These are phyloP conservation scores for Erodium texanum DNA, from an alignment of 441 rosid species.

Conservation along the genomic window DNA sequence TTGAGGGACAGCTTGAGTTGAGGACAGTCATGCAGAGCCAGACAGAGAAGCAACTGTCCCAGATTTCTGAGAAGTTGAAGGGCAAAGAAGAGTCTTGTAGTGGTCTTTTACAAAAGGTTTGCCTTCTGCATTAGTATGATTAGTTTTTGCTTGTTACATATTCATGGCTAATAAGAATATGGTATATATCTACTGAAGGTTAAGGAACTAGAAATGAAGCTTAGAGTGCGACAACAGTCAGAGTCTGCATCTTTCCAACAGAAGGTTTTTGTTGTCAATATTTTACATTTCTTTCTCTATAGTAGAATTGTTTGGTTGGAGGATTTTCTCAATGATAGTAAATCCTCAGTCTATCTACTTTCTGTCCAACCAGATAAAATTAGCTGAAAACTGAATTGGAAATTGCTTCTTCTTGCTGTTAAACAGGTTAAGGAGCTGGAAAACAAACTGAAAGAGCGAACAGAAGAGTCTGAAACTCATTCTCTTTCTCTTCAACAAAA, in stretches of 20 bases:
- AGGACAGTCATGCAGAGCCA: conserved; percentile 37
- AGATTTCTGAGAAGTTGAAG: conserved; percentile 59
- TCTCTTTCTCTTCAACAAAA: conserved; percentile 45
- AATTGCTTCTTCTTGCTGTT: neutral
- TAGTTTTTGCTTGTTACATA: no score
- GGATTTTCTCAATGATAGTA: neutral
- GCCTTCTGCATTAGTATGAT: conserved; percentile 3
- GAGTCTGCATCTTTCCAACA: conserved; percentile 42
- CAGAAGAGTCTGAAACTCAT: conserved; percentile 42
- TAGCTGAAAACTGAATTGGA: conserved; percentile 4
- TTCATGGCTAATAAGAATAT: neutral
- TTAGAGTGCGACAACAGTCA: conserved; percentile 50
- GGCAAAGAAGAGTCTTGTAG: conserved; percentile 61
- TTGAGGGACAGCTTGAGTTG: conserved; percentile 57
- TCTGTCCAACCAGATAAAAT: neutral
- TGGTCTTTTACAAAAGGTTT: conserved; percentile 62
- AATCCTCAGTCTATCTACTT: neutral
- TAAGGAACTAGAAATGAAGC: conserved; percentile 62
- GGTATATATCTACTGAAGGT: conserved; percentile 26
- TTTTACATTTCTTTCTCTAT: neutral
- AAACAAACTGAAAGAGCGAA: conserved; percentile 52
- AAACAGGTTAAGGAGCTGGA: conserved; percentile 66
- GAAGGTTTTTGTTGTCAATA: conserved; percentile 33
- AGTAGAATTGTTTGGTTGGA: neutral
- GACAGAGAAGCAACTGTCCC: conserved; percentile 52